Percentiles rank a stretch among this genome's conserved stretches.
phyloP scores from a whole-genome alignment of 495 filamentous ascomycete genomes.

The Trichoderma virens region DNA sequence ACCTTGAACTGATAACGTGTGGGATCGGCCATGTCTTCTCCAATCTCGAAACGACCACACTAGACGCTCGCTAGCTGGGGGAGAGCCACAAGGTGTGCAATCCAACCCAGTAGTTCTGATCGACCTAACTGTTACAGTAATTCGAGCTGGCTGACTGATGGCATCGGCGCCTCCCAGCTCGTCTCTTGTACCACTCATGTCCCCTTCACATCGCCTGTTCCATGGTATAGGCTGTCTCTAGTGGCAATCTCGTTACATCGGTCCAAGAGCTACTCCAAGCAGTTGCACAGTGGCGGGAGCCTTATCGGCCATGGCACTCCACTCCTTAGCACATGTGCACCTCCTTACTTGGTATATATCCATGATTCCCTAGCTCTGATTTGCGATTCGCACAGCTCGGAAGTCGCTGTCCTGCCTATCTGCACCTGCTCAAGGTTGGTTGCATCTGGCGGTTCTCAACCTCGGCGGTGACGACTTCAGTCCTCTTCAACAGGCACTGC shows the following conservation, averaged over 20 bases:
- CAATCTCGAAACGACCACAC: background rate
- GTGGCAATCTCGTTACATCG: background rate
- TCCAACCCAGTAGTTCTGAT: background rate
- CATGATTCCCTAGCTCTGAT: background rate
- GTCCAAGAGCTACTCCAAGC: background rate
- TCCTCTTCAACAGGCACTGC: no score
- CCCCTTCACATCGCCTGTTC: background rate
- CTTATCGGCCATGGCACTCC: background rate
- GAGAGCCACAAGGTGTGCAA: background rate
- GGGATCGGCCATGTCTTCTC: background rate
- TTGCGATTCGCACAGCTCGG: background rate
- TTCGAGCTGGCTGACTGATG: background rate
- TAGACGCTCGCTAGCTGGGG: background rate
- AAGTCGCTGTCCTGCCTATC: no score
- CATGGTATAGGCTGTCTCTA: background rate
- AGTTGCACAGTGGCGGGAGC: background rate
- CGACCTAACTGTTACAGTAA: background rate
- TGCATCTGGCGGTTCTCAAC: no score
- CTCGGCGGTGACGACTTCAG: no score
- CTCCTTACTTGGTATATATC: background rate
- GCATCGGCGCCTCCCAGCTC: background rate
- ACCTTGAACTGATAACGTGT: background rate
- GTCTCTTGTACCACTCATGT: background rate
- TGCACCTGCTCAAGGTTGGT: no score
- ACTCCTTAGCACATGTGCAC: background rate